Percentiles rank a stretch among this genome's conserved stretches.
Evolutionary conservation across 768 basidiomycete species (phyloP).

Genomic region (Lactarius akahatsu): DNA sequence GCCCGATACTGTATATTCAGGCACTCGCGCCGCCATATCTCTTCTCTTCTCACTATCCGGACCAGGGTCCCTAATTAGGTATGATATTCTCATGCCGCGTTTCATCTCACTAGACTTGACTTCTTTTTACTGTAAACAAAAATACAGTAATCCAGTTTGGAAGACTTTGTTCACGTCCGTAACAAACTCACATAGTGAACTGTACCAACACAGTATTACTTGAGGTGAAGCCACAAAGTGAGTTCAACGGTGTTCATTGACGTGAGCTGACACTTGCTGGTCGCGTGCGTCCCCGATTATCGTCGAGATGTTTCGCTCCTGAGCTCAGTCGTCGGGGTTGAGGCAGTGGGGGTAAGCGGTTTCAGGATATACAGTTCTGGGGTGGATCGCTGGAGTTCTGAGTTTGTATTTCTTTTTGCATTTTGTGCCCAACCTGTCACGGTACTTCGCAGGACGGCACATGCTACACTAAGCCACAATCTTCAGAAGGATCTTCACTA

Average conservation of each 20-base stretch:
- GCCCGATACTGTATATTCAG: background rate
- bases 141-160: too few relatives aligned
- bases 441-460: too few relatives aligned
- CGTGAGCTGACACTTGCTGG: background rate
- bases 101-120: too few relatives aligned
- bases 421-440: background rate
- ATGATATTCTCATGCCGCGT: background rate
- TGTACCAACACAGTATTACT: background rate
- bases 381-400: slow-evolving; percentile 7
- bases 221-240: background rate
- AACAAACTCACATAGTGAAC: background rate
- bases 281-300: background rate
- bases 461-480: background rate
- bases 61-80: background rate
- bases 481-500: background rate
- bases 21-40: background rate
- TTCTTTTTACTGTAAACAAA: background rate
- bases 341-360: background rate
- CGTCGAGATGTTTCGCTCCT: background rate
- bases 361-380: background rate
- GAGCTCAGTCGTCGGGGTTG: background rate
- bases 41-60: background rate
- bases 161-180: background rate
- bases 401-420: slow-evolving; percentile 6
- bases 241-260: too few relatives aligned